Evolutionary conservation across 208 protist species (phyloP).

Genomic region (Acanthamoeba divionensis): DNA sequence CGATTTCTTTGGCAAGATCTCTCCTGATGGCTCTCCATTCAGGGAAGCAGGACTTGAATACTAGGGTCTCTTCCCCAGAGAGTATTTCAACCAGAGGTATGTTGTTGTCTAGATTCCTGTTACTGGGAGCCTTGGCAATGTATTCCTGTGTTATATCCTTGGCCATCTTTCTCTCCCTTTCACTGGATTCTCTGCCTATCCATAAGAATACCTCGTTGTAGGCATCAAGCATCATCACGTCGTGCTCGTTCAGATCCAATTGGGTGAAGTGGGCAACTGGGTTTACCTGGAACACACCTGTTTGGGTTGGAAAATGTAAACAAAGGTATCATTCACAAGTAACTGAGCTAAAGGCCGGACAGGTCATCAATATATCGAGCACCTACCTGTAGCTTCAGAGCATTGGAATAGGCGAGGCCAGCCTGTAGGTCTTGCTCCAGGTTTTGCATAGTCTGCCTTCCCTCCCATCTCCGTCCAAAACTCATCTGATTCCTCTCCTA

Average conservation of each 20-base stretch:
- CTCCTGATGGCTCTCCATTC: not conserved
- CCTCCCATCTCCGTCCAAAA: constrained; percentile 51
- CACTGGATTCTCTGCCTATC: constrained; percentile 43
- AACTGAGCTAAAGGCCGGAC: not conserved
- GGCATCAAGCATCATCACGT: constrained; percentile 70
- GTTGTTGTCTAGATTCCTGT: not conserved
- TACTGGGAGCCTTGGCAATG: not conserved
- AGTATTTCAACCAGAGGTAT: not conserved
- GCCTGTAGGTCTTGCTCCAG: not conserved
- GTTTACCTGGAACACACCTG: constrained; percentile 51
- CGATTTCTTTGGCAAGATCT: not conserved
- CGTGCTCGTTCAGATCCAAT: constrained; percentile 63
- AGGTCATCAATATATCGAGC: no score
- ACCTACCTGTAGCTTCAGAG: constrained; percentile 60
- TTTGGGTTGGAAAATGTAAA: not conserved
- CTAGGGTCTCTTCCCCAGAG: not conserved
- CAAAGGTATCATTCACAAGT: not conserved
- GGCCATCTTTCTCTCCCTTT: constrained; percentile 45
- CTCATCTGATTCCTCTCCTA: constrained; percentile 44
- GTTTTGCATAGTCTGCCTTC: constrained; percentile 55
- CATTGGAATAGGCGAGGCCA: constrained; percentile 70
- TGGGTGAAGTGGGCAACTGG: constrained; percentile 65
- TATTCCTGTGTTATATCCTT: constrained; percentile 48
- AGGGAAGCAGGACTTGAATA: constrained; percentile 30
- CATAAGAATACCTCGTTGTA: constrained; percentile 45